Evolutionary conservation across 371 early-diverging fungal species (phyloP).

Genomic region (Thermomucor indicae-seudaticae): DNA sequence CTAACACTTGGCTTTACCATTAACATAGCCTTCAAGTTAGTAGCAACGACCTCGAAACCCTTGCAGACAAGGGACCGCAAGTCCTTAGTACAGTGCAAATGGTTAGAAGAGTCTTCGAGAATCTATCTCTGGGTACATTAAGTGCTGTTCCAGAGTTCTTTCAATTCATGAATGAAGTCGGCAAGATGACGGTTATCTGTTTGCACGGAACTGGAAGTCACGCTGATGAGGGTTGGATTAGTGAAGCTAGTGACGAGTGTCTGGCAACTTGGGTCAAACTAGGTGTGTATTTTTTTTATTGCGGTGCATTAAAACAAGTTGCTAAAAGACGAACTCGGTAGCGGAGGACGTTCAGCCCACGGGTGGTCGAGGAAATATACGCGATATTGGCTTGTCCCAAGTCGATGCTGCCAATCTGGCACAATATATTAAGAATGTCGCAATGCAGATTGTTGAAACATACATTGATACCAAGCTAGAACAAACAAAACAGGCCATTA

Average conservation of each 20-base stretch:
- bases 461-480: slow-evolving; percentile 67
- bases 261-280: slow-evolving; percentile 68
- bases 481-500: slow-evolving; percentile 46
- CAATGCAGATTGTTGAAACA: slow-evolving; percentile 57
- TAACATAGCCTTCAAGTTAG: slow-evolving; percentile 15
- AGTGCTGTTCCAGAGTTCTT: slow-evolving; percentile 55
- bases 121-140: slow-evolving; percentile 32
- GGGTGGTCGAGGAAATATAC: slow-evolving; percentile 7
- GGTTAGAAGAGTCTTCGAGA: slow-evolving; percentile 41
- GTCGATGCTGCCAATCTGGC: slow-evolving; percentile 24
- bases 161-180: slow-evolving; percentile 59
- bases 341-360: slow-evolving; percentile 27
- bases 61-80: slow-evolving; percentile 39
- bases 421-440: slow-evolving; percentile 50
- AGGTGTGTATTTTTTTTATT: slow-evolving; percentile 2
- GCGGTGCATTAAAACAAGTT: too few species aligned
- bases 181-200: slow-evolving; percentile 58
- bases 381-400: slow-evolving; percentile 9
- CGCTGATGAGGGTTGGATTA: slow-evolving; percentile 51
- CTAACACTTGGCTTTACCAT: not conserved
- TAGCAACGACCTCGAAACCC: slow-evolving; percentile 27
- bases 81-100: slow-evolving; percentile 52
- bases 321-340: not conserved
- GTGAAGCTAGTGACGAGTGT: slow-evolving; percentile 69
- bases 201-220: slow-evolving; percentile 45